Base-by-base conservation (phyloP, 768 basidiomycete genomes). In the Mycena sanguinolenta region DNA sequence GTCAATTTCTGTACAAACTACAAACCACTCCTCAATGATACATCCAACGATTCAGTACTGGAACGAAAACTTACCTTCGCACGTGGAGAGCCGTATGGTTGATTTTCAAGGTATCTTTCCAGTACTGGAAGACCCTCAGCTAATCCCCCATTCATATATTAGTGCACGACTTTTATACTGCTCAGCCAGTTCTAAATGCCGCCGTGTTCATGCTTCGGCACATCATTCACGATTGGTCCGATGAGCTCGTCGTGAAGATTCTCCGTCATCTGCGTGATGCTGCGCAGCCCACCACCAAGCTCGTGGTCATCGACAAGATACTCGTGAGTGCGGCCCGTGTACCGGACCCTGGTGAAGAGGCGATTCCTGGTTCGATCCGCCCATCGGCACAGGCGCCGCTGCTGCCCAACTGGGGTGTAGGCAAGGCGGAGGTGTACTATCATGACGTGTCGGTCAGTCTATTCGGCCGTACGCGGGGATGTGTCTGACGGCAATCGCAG, bases 141-240 rank as follows among this genome's bases (percentile, higher is more conserved):
- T 10, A 6, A 1, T n/a, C n/a, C n/a, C n/a, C 3, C 5, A n/a
- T 46, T n/a, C 6, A 17, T 4, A 19, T 0, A 75, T n/a, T n/a
- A n/a, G 75, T 52, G 67, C 79, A 64, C 16, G 65, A 66, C 13
- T 80, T 79, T 63, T 79, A 80, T 65, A 52, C 61, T 3, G 69
- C 74, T 0, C 79, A 82, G 57, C 76, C 79, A 0, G 54, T 74
- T 14, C 73, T 65, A 44, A 52, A 74, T 42, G 75, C 79, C 5
- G 70, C 74, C 6, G 73, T 81, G 9, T 83, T 79, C 69, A 67
- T 81, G 46, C 21, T 81, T 12, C 71, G 79, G 19, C 49, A 63
- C 28, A 77, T 81, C 46, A 39, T 77, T 28, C 82, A 83, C 65
- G 78, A 82, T 68, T 81, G 80, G 80, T 42, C 75, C 3, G 76